Conservation (phyloP, 805 yeast species). For the Maudiozyma turicensis region DNA sequence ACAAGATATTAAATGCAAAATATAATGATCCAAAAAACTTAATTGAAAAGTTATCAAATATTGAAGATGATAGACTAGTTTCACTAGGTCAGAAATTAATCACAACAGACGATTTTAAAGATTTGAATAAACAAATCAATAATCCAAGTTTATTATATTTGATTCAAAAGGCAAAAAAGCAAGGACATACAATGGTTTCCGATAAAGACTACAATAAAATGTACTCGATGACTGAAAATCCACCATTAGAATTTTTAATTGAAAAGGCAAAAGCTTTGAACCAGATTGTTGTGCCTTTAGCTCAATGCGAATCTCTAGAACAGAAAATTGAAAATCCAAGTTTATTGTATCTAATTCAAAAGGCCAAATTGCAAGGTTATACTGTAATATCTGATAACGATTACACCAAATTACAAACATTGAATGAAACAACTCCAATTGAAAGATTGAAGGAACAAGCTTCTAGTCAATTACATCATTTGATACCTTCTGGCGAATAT, state of each 20-base stretch:
- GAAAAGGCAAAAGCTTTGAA: not conserved
- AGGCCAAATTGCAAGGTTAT: not conserved
- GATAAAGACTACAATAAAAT: constrained; percentile 6
- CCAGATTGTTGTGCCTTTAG: not conserved
- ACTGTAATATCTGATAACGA: constrained; percentile 9
- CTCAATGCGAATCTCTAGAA: not conserved
- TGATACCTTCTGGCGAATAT: not conserved
- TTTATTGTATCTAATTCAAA: not conserved
- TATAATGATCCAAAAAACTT: constrained; percentile 16
- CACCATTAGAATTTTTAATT: not conserved
- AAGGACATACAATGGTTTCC: constrained; percentile 7
- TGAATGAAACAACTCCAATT: not conserved
- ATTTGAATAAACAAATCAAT: not conserved
- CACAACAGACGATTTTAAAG: not conserved
- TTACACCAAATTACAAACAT: constrained; percentile 1
- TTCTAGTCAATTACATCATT: not conserved
- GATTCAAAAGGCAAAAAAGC: not conserved
- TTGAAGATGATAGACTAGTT: not conserved
- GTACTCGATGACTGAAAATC: not conserved
- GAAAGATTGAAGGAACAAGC: not conserved
- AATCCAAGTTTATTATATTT: not conserved
- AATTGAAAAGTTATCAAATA: not conserved
- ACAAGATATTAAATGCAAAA: constrained; percentile 29
- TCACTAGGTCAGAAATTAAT: not conserved
- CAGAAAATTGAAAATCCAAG: not conserved